These are phyloP conservation scores for Neopestalotiopsis clavispora DNA, from an alignment of 2,329 filamentous ascomycete species.

Conservation along the genomic window DNA sequence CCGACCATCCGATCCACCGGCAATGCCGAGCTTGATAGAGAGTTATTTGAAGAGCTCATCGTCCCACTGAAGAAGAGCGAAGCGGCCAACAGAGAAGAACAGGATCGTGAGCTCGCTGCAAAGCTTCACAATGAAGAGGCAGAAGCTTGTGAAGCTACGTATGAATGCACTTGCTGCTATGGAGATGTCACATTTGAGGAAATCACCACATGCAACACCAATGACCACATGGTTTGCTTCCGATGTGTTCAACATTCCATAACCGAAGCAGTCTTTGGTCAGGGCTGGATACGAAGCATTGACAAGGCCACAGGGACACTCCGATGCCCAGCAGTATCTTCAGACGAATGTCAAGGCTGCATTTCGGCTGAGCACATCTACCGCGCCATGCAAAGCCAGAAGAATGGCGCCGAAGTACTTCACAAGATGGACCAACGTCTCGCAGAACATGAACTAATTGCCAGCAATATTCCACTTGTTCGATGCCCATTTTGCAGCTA, in stretches of 20 bases:
- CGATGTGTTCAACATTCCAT: slow-evolving; percentile 82
- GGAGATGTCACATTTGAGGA: slow-evolving; percentile 73
- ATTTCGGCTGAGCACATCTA: slow-evolving; percentile 73
- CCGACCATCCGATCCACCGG: slow-evolving; percentile 71
- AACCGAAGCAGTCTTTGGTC: slow-evolving; percentile 89
- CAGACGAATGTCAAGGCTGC: slow-evolving; percentile 73
- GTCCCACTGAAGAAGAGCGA: slow-evolving; percentile 54
- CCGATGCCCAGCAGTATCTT: slow-evolving; percentile 79
- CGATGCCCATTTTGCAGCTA: slow-evolving; percentile 92
- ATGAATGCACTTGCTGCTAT: slow-evolving; percentile 83
- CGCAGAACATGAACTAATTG: slow-evolving; percentile 75
- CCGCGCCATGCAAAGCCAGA: slow-evolving; percentile 72
- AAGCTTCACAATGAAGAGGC: slow-evolving; percentile 64
- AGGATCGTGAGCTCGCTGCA: slow-evolving; percentile 58
- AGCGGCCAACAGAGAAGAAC: slow-evolving; percentile 48
- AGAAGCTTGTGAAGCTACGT: slow-evolving; percentile 57
- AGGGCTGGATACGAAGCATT: slow-evolving; percentile 86
- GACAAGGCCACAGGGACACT: slow-evolving; percentile 75
- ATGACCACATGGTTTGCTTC: slow-evolving; percentile 78
- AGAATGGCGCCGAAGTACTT: slow-evolving; percentile 73
- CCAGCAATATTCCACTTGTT: slow-evolving; percentile 75
- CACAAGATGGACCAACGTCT: slow-evolving; percentile 79
- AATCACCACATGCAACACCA: slow-evolving; percentile 71
- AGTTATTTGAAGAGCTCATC: slow-evolving; percentile 64
- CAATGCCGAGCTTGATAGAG: slow-evolving; percentile 66